Conservation (phyloP, 495 filamentous ascomycete genomes). For the Coniosporium apollinis region DNA sequence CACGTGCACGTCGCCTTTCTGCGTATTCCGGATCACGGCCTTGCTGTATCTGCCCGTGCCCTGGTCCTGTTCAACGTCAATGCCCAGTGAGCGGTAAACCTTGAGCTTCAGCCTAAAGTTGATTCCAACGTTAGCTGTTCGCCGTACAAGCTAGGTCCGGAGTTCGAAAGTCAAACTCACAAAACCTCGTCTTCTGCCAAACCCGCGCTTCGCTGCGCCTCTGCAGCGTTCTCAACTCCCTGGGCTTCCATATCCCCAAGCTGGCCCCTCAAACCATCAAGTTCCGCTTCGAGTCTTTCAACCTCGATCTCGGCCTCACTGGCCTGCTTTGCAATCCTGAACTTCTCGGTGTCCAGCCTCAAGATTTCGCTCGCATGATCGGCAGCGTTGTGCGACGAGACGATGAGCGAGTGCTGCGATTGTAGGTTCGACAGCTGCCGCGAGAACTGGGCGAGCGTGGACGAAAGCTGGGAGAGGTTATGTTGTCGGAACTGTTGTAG, state of each 20-base stretch:
- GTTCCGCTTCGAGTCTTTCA: slow-evolving; percentile 67
- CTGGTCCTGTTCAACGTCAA: slow-evolving; percentile 71
- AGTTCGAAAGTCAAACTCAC: slow-evolving; percentile 26
- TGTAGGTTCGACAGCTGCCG: slow-evolving; percentile 52
- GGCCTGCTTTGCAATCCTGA: slow-evolving; percentile 76
- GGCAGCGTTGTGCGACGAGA: slow-evolving; percentile 50
- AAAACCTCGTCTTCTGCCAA: too few species aligned
- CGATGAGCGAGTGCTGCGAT: slow-evolving; percentile 47
- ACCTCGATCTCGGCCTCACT: slow-evolving; percentile 83
- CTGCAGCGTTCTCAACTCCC: slow-evolving; percentile 50
- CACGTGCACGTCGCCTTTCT: slow-evolving; percentile 83
- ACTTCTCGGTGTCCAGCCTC: slow-evolving; percentile 82
- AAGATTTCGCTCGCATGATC: slow-evolving; percentile 68
- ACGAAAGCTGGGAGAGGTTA: slow-evolving; percentile 54
- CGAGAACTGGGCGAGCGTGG: slow-evolving; percentile 51
- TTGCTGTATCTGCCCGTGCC: slow-evolving; percentile 64
- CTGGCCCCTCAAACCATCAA: slow-evolving; percentile 55
- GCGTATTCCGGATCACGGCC: slow-evolving; percentile 71
- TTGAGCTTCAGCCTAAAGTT: slow-evolving; percentile 57
- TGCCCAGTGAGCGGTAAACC: slow-evolving; percentile 77
- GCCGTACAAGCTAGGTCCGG: too few species aligned
- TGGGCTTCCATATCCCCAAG: slow-evolving; percentile 74
- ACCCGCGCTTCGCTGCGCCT: too few species aligned
- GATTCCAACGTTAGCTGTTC: slow-evolving; percentile 29
- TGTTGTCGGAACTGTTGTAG: slow-evolving; percentile 64